A percentile compares a stretch with the other conserved stretches of the same genome.
Conservation (phyloP, 305 asterid genomes). For the Fraxinus latifolia region DNA sequence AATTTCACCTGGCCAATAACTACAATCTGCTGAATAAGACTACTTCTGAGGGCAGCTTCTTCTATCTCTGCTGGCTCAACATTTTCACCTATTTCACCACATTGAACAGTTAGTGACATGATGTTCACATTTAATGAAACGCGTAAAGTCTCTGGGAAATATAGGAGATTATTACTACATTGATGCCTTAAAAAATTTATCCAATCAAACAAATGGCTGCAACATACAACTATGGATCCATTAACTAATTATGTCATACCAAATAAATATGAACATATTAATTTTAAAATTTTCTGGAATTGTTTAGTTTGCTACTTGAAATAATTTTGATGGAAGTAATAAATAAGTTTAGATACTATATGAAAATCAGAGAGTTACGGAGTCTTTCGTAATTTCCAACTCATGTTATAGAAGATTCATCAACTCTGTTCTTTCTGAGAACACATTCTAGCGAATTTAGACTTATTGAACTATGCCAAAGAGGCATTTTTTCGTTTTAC, state of each 20-base stretch:
- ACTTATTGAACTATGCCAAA: not conserved
- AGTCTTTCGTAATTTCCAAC: not conserved
- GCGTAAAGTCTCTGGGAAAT: not conserved
- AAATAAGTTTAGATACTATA: not conserved
- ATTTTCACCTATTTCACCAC: constrained; percentile 68
- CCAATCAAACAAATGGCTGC: not conserved
- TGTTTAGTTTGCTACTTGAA: not conserved
- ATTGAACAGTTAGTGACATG: not conserved
- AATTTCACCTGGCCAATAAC: constrained; percentile 81
- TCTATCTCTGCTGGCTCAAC: constrained; percentile 91
- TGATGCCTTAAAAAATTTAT: not conserved
- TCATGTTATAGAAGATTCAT: not conserved
- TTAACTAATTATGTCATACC: constrained; percentile 1
- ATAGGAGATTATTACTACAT: not conserved
- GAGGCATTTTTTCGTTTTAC: not conserved
- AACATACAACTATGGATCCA: not conserved
- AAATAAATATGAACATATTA: not conserved
- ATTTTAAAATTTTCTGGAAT: not conserved
- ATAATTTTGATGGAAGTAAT: not conserved
- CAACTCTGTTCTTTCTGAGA: not conserved
- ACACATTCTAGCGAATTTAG: not conserved
- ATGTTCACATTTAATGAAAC: not conserved
- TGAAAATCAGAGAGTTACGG: not conserved
- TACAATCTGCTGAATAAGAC: constrained; percentile 78
- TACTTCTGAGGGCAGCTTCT: constrained; percentile 87